phyloP scores from a whole-genome alignment of 1,284 basidiomycete genomes.

The Naganishia albida region DNA sequence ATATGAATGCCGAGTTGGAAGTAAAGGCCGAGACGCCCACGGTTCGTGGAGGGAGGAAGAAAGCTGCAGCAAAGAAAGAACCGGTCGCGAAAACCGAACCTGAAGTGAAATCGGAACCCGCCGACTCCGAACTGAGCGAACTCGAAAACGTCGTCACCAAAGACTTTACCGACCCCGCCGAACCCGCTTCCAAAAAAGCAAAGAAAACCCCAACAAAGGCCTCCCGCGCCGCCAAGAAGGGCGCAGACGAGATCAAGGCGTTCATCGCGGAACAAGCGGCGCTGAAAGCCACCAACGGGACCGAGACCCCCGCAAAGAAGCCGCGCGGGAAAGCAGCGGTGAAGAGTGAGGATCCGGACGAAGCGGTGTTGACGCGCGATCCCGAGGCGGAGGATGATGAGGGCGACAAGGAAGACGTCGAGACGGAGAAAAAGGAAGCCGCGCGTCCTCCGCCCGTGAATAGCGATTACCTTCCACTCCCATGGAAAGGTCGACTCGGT shows the following conservation, averaged over 20 bases:
- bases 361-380: slow-evolving; percentile 22
- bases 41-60: slow-evolving; percentile 37
- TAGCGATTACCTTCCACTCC: slow-evolving; percentile 29
- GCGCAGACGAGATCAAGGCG: slow-evolving; percentile 35
- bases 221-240: slow-evolving; percentile 33
- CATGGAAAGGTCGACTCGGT: slow-evolving; percentile 47
- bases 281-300: slow-evolving; percentile 59
- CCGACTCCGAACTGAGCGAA: slow-evolving; percentile 43
- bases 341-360: slow-evolving; percentile 41
- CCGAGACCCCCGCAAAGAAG: slow-evolving; percentile 6
- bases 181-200: slow-evolving; percentile 26
- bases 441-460: slow-evolving; percentile 32
- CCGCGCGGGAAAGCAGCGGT: not conserved
- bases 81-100: slow-evolving; percentile 28
- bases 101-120: slow-evolving; percentile 36
- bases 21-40: slow-evolving; percentile 30
- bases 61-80: slow-evolving; percentile 40
- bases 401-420: slow-evolving; percentile 56
- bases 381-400: slow-evolving; percentile 66
- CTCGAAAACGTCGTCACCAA: slow-evolving; percentile 43
- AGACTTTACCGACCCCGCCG: slow-evolving; percentile 35
- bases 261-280: slow-evolving; percentile 33
- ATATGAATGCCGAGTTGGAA: slow-evolving; percentile 33
- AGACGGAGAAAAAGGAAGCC: slow-evolving; percentile 62
- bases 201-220: slow-evolving; percentile 33